Evolutionary conservation across 164 flowering plant genomes (phyloP).

Genomic region (Magnolia sinica): DNA sequence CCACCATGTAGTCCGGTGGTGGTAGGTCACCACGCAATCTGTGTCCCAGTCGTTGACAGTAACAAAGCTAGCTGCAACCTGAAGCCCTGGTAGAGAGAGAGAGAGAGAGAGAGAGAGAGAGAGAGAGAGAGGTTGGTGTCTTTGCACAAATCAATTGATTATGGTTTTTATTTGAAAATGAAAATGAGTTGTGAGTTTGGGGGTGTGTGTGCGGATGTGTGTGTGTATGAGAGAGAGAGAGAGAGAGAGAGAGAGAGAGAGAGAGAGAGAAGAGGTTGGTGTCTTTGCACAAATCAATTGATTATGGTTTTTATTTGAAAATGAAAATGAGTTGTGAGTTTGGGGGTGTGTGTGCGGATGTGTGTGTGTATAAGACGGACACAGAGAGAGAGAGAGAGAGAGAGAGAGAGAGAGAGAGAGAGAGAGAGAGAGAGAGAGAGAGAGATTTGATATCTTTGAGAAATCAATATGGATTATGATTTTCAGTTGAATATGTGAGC

Average conservation of each 20-base stretch:
- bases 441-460: no score
- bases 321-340: not conserved
- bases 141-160: not conserved
- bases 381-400: no score
- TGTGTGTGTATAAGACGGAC: not conserved
- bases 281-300: not conserved
- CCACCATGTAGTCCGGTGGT: no score
- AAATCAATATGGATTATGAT: not conserved
- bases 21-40: no score
- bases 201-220: not conserved
- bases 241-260: no score
- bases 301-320: no score
- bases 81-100: not conserved
- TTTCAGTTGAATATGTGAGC: no score
- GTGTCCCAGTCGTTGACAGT: not conserved
- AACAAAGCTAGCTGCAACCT: constrained; percentile 4
- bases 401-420: no score
- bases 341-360: not conserved
- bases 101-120: not conserved
- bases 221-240: not conserved
- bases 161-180: not conserved
- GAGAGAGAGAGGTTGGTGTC: not conserved
- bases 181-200: not conserved
- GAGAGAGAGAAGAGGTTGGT: not conserved
- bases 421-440: no score